These are phyloP conservation scores for Yarrowia sp. DNA, from an alignment of 805 yeast species.

Conservation along the genomic window DNA sequence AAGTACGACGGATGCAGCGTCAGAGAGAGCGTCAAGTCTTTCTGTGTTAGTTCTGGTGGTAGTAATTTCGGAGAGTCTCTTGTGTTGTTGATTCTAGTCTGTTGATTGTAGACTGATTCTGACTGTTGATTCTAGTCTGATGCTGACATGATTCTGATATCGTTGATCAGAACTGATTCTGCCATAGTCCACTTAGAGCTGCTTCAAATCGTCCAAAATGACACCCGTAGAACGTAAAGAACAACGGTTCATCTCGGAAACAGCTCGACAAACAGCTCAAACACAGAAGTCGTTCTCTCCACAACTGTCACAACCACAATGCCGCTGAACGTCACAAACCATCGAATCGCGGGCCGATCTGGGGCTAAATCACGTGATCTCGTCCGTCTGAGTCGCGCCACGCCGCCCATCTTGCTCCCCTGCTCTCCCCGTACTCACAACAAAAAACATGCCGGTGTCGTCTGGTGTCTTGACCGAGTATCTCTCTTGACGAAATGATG, in stretches of 20 bases:
- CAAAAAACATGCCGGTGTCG: conserved; percentile 25
- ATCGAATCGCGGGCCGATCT: conserved; percentile 15
- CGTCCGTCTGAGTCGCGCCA: too few species aligned
- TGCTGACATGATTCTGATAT: too few species aligned
- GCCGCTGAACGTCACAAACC: too few species aligned
- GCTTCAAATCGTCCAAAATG: too few species aligned
- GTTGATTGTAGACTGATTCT: neutral
- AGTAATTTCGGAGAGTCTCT: neutral
- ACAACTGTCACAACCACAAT: neutral
- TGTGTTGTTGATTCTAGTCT: neutral
- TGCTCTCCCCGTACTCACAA: neutral
- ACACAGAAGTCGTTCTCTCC: neutral
- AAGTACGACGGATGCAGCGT: conserved; percentile 96
- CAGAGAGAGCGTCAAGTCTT: conserved; percentile 86
- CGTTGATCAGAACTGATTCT: too few species aligned
- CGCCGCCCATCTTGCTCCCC: too few species aligned
- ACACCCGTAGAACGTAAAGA: too few species aligned
- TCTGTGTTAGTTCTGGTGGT: conserved; percentile 38
- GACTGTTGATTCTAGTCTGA: too few species aligned
- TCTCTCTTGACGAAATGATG: conserved; percentile 18
- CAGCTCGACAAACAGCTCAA: neutral
- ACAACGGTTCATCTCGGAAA: too few species aligned
- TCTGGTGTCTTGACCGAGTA: conserved; percentile 20
- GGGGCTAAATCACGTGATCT: neutral
- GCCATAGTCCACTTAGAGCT: too few species aligned